A percentile compares a stretch with the other conserved stretches of the same genome.
Conservation (phyloP, 495 filamentous ascomycete genomes). For the Aspergillus indologenus region DNA sequence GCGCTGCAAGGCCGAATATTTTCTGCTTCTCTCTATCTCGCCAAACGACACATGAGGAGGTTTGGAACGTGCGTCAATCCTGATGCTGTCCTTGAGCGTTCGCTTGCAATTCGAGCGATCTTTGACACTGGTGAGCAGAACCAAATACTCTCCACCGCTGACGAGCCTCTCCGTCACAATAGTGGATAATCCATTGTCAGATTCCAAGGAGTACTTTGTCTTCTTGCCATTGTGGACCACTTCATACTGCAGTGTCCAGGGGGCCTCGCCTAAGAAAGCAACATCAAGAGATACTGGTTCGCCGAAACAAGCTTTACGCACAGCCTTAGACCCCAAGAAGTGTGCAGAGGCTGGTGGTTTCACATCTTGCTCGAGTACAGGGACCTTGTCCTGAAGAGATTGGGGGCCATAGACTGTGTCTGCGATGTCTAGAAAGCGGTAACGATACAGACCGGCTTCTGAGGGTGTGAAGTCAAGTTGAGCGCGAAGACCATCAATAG, state of each 20-base stretch:
- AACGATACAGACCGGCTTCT: conserved; percentile 79
- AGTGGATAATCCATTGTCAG: conserved; percentile 55
- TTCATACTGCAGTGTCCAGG: conserved; percentile 91
- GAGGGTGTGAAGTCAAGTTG: conserved; percentile 82
- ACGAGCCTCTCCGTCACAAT: conserved; percentile 71
- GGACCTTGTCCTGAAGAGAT: conserved; percentile 48
- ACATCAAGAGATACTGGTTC: conserved; percentile 72
- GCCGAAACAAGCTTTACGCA: conserved; percentile 72
- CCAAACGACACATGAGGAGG: conserved; percentile 83
- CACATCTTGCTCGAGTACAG: conserved; percentile 79
- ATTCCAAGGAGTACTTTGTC: conserved; percentile 60
- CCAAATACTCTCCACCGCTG: conserved; percentile 81
- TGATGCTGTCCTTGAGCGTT: conserved; percentile 73
- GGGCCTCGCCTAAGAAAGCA: conserved; percentile 71
- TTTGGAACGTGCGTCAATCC: conserved; percentile 81
- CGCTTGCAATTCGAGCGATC: conserved; percentile 84
- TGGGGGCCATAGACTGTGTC: conserved; percentile 70
- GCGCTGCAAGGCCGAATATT: conserved; percentile 70
- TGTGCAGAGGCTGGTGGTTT: conserved; percentile 83
- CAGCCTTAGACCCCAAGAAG: conserved; percentile 54
- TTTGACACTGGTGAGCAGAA: conserved; percentile 78
- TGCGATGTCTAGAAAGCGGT: conserved; percentile 74
- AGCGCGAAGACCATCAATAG: conserved; percentile 63
- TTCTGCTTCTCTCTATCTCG: conserved; percentile 70
- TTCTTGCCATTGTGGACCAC: conserved; percentile 86